phyloP scores from a whole-genome alignment of 129 eudicot species.

The Flaveria bidentis region DNA sequence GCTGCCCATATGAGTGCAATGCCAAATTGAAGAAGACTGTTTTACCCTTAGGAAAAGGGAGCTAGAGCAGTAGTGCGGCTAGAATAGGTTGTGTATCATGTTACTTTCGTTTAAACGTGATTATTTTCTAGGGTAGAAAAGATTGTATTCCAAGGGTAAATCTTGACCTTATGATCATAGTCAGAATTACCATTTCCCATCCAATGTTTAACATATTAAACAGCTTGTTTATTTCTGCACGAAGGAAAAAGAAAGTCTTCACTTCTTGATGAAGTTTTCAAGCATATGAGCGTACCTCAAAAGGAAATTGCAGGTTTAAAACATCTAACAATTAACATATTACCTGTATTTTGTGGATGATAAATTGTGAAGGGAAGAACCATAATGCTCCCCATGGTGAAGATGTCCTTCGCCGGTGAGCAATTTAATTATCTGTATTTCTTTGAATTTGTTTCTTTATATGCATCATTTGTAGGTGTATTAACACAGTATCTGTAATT shows the following conservation, averaged over 20 bases:
- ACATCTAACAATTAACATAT: not conserved
- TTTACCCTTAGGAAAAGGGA: slow-evolving; percentile 7
- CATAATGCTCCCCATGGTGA: slow-evolving; percentile 2
- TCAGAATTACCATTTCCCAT: not conserved
- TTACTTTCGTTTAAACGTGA: not conserved
- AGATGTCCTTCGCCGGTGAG: not conserved
- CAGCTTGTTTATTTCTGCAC: not conserved
- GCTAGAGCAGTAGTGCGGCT: not conserved
- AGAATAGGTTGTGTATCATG: slow-evolving; percentile 6
- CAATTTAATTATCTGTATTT: slow-evolving; percentile 8
- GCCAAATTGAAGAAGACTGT: not conserved
- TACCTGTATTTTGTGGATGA: slow-evolving; percentile 14
- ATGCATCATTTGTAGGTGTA: slow-evolving; percentile 10
- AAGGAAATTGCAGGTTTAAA: not conserved
- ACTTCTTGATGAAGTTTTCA: not conserved
- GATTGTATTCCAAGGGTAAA: not conserved
- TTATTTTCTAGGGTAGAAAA: slow-evolving; percentile 14
- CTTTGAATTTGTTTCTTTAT: not conserved
- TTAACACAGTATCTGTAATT: not conserved
- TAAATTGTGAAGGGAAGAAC: slow-evolving; percentile 8
- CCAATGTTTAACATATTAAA: not conserved
- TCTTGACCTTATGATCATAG: not conserved
- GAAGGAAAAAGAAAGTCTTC: slow-evolving; percentile 14
- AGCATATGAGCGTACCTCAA: not conserved
- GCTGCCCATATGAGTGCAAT: too few relatives aligned